Conservation (phyloP, 73 alveolate species). For the Paramecium primaurelia region DNA sequence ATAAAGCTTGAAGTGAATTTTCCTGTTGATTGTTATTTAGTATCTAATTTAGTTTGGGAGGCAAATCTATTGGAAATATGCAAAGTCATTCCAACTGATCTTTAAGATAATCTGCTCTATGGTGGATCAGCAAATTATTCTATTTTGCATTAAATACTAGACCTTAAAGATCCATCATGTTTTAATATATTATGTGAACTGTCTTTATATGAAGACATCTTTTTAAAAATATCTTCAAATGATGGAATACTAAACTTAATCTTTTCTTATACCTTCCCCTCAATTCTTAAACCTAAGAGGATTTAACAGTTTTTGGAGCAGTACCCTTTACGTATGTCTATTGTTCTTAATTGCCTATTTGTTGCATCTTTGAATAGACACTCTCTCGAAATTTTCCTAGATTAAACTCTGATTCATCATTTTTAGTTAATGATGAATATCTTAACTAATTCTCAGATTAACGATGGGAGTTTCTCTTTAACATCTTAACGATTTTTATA, state of each 20-base stretch:
- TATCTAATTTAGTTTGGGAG: background rate
- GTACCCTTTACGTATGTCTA: background rate
- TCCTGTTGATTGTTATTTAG: background rate
- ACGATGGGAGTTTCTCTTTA: background rate
- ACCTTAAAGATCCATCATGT: background rate
- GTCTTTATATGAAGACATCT: background rate
- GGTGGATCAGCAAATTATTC: constrained; percentile 14
- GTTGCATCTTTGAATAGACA: background rate
- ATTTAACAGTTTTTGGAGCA: background rate
- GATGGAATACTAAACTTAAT: constrained; percentile 21
- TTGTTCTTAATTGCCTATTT: background rate
- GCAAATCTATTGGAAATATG: constrained; percentile 29
- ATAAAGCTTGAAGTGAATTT: background rate
- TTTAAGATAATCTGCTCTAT: background rate
- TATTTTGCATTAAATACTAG: background rate
- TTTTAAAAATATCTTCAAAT: constrained; percentile 3
- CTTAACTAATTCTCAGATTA: background rate
- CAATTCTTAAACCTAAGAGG: background rate
- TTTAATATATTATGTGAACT: background rate
- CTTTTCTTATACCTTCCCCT: background rate
- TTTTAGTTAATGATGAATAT: background rate
- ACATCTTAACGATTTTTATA: background rate
- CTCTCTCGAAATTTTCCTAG: constrained; percentile 32
- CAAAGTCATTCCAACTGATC: constrained; percentile 23
- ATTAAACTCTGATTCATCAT: constrained; percentile 30